Conservation (phyloP, 2,329 filamentous ascomycete genomes). For the Lomentospora prolificans region DNA sequence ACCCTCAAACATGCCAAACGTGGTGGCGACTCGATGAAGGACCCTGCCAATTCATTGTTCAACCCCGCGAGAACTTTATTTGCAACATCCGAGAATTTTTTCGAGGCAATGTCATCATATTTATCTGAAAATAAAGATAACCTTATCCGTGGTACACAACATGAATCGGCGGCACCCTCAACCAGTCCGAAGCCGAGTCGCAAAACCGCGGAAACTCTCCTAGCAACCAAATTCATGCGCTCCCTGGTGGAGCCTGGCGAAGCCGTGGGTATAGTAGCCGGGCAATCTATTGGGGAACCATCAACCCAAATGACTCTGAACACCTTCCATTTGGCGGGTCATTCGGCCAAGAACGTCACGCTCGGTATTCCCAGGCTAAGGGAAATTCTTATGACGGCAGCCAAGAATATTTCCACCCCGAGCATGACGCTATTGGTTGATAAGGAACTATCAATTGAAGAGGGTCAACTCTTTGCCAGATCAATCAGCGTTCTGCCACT, state of each 20-base stretch:
- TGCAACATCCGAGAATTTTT: constrained; percentile 84
- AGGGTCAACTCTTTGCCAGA: constrained; percentile 78
- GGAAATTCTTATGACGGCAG: constrained; percentile 98
- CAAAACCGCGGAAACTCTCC: constrained; percentile 72
- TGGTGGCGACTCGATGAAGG: constrained; percentile 45
- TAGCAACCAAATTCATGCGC: constrained; percentile 86
- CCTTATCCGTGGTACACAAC: constrained; percentile 37
- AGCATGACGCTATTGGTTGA: constrained; percentile 78
- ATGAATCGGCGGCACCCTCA: constrained; percentile 20
- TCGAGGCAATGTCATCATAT: constrained; percentile 62
- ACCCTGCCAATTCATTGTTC: constrained; percentile 65
- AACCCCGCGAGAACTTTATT: constrained; percentile 72
- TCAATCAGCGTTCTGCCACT: constrained; percentile 80
- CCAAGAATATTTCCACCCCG: constrained; percentile 78
- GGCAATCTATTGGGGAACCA: constrained; percentile 92
- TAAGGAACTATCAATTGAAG: constrained; percentile 55
- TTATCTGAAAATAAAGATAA: constrained; percentile 64
- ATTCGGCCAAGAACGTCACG: constrained; percentile 97
- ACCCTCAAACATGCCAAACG: constrained; percentile 62
- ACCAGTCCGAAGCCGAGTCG: constrained; percentile 34
- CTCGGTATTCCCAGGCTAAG: constrained; percentile 93
- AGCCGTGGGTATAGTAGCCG: constrained; percentile 91
- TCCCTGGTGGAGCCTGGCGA: constrained; percentile 92
- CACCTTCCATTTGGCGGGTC: constrained; percentile 98
- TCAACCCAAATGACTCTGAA: constrained; percentile 99